phyloP scores from a whole-genome alignment of 345 rosid species.

The Physaria fendleri region DNA sequence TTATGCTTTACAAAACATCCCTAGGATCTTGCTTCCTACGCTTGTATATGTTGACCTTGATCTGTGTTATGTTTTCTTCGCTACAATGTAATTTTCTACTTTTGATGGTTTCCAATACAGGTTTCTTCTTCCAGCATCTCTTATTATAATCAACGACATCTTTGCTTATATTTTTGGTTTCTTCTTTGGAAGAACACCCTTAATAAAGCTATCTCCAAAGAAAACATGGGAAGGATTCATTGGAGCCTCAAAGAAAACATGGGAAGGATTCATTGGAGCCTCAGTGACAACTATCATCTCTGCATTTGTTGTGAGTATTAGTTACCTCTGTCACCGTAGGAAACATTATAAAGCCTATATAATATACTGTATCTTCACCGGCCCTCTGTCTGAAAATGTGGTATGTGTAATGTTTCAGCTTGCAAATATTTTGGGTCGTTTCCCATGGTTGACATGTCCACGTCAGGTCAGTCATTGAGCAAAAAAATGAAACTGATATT shows the following conservation, averaged over 20 bases:
- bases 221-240: conserved; percentile 99
- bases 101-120: conserved; percentile 36
- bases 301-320: conserved; percentile 70
- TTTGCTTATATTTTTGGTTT: conserved; percentile 85
- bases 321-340: not conserved
- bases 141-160: conserved; percentile 86
- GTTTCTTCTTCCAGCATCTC: conserved; percentile 98
- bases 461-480: conserved; percentile 56
- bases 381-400: not conserved
- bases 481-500: not conserved
- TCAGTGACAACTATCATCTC: conserved; percentile 82
- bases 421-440: conserved; percentile 84
- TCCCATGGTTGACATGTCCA: conserved; percentile 93
- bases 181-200: conserved; percentile 94
- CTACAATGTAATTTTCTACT: not conserved
- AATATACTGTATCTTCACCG: not conserved
- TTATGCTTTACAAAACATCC: not conserved
- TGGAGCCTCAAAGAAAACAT: no score
- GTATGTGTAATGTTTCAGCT: conserved; percentile 50
- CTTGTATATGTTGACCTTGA: not conserved
- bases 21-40: not conserved
- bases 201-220: conserved; percentile 95
- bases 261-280: conserved; percentile 96
- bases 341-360: not conserved
- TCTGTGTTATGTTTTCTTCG: not conserved